Conservation (phyloP, 192 early-diverging fungal genomes). For the Entomortierella beljakovae region DNA sequence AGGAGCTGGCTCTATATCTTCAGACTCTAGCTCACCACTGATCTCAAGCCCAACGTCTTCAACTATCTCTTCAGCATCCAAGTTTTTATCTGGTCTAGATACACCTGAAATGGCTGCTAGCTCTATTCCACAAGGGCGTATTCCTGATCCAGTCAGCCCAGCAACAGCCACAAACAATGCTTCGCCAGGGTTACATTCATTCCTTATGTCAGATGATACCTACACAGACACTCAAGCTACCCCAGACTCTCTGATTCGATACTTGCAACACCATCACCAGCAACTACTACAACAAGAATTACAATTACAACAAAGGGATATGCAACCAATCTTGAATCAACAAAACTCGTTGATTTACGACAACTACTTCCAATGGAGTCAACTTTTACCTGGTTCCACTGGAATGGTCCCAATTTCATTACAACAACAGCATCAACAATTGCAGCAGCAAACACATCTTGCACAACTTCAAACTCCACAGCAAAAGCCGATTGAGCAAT, state of each 20-base stretch:
- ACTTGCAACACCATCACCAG: conserved; percentile 43
- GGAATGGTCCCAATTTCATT: neutral
- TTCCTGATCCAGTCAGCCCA: conserved; percentile 24
- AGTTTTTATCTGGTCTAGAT: neutral
- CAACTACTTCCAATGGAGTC: conserved; percentile 42
- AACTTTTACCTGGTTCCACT: neutral
- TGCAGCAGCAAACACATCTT: conserved; percentile 16
- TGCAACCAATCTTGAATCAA: conserved; percentile 44
- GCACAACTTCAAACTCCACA: conserved; percentile 29
- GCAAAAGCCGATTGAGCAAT: conserved; percentile 18
- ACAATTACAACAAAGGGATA: conserved; percentile 29
- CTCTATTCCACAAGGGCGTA: neutral
- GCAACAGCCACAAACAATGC: conserved; percentile 12
- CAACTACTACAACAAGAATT: conserved; percentile 29
- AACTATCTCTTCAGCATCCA: neutral
- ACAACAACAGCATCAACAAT: conserved; percentile 22
- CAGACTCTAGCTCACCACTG: neutral
- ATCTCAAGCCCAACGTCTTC: neutral
- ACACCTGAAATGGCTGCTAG: neutral
- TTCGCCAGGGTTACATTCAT: conserved; percentile 31
- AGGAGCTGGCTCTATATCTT: neutral
- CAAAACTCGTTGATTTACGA: conserved; percentile 52
- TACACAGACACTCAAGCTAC: conserved; percentile 40
- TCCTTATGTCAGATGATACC: conserved; percentile 48
- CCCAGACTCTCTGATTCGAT: conserved; percentile 30